Evolutionary conservation across 768 basidiomycete species (phyloP).

Genomic region (Boletus tomentosulus): DNA sequence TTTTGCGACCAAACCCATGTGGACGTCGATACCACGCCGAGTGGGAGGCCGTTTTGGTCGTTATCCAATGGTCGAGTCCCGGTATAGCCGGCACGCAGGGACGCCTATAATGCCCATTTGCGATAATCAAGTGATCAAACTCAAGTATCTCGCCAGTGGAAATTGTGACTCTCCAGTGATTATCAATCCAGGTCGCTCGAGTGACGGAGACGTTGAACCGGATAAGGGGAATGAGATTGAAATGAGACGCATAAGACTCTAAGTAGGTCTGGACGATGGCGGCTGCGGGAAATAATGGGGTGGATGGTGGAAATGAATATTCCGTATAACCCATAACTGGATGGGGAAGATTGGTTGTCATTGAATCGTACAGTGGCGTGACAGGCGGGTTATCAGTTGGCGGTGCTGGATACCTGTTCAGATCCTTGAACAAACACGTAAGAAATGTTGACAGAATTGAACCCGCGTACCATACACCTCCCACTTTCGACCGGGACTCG

Average conservation of each 20-base stretch:
- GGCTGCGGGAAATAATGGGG: constrained; percentile 65
- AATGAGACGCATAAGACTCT: constrained; percentile 57
- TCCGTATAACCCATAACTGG: constrained; percentile 68
- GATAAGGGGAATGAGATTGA: constrained; percentile 58
- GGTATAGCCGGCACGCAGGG: constrained; percentile 61
- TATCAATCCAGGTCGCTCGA: constrained; percentile 37
- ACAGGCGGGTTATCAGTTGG: constrained; percentile 49
- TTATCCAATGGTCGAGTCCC: constrained; percentile 59
- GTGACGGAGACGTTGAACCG: constrained; percentile 56
- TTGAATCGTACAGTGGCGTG: constrained; percentile 72
- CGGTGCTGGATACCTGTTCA: constrained; percentile 51
- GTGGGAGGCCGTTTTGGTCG: constrained; percentile 51
- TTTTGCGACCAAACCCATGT: constrained; percentile 30
- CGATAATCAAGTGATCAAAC: constrained; percentile 68
- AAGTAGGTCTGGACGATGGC: constrained; percentile 65
- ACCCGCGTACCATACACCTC: constrained; percentile 68
- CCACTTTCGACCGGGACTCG: constrained; percentile 62
- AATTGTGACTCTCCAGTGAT: constrained; percentile 48
- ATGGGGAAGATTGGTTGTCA: constrained; percentile 81
- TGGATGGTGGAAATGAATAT: constrained; percentile 66
- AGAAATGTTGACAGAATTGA: not conserved
- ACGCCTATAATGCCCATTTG: constrained; percentile 69
- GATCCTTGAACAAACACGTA: not conserved
- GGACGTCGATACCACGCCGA: constrained; percentile 67
- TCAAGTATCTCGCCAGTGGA: constrained; percentile 33